phyloP scores from a whole-genome alignment of 768 basidiomycete genomes.

The Hirschioporus abietinus region DNA sequence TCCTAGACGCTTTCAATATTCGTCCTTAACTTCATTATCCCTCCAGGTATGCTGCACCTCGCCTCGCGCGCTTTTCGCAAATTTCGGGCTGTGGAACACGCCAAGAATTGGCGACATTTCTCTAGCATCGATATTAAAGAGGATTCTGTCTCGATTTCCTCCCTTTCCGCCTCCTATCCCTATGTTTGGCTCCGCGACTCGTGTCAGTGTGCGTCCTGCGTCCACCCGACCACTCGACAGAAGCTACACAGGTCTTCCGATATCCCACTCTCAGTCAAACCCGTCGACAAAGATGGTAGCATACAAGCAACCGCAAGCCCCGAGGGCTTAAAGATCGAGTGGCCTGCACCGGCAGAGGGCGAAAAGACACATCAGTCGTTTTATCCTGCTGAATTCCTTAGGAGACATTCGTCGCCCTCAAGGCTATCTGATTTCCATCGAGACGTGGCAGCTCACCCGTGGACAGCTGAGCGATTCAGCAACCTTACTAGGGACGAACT shows the following conservation, averaged over 20 bases:
- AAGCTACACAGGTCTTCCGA: conserved; percentile 71
- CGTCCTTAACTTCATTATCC: not conserved
- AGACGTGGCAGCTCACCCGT: conserved; percentile 34
- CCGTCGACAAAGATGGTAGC: conserved; percentile 36
- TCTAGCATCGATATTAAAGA: not conserved
- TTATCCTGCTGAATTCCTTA: conserved; percentile 44
- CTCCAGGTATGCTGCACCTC: not conserved
- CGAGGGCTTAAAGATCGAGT: conserved; percentile 45
- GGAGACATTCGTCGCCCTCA: conserved; percentile 36
- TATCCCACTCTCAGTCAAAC: conserved; percentile 45
- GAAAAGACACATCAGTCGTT: conserved; percentile 53
- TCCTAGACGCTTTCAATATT: not conserved
- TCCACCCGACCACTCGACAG: conserved; percentile 77
- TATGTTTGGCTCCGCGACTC: conserved; percentile 83
- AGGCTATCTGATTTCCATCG: conserved; percentile 38
- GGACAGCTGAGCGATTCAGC: conserved; percentile 33
- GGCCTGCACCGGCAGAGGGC: conserved; percentile 28
- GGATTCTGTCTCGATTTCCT: conserved; percentile 7
- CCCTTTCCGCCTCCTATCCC: conserved; percentile 45
- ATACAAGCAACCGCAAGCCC: conserved; percentile 22
- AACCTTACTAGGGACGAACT: conserved; percentile 37
- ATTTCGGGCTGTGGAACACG: not conserved
- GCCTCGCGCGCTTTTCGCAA: not conserved
- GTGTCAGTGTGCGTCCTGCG: conserved; percentile 64
- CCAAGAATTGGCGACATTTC: not conserved